Evolutionary conservation across 257 asterid genomes (phyloP), one percentile per base, ranked within the genome.

Genomic region (Coffea canephora): DNA sequence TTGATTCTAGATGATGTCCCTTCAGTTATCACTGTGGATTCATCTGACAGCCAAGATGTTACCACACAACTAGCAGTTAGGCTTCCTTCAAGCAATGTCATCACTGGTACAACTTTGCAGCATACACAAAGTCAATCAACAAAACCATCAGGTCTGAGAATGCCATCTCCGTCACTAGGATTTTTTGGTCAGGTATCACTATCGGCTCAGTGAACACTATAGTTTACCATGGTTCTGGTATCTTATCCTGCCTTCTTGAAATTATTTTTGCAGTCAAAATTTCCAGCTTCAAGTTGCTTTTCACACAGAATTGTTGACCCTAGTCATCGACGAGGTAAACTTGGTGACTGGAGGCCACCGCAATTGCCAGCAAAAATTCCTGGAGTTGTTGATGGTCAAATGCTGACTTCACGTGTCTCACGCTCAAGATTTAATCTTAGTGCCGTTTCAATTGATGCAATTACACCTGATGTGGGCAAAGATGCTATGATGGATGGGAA

Each of bases 131-230:
- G 80, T 73, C 90, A 82, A 78, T 78, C 86, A 10, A 76, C 70
- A 71, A 93, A 89, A 82, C 97, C 97, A 77, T 91, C 99, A 7
- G 93, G 98, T 67, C 82, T 96, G 87, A 87, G 99, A 86, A 91
- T 86, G 97, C 98, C 99, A 10, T 96, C 99, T 49, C 99, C 99
- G 46, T 96, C 99, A 52, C 80, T 96, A 83, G 92, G 97, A 74
- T 93, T 85, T 88, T 96, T 96, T 79, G 73, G 91, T 82, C 96
- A 91, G 99, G 99, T 96, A 25, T 69, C 54, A 25, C 19, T 68
- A 49, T 69, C 23, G 49, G 16, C 25, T 79, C 78, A 79, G 65
- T 76, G 65, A 46, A 46, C 41, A 71, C n/a, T 73, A 74, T 73
- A 77, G 71, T 82, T 84, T 46, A 23, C 8, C 81, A 67, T 79